phyloP scores from a whole-genome alignment of 495 filamentous ascomycete species.

The Annulohypoxylon bovei region DNA sequence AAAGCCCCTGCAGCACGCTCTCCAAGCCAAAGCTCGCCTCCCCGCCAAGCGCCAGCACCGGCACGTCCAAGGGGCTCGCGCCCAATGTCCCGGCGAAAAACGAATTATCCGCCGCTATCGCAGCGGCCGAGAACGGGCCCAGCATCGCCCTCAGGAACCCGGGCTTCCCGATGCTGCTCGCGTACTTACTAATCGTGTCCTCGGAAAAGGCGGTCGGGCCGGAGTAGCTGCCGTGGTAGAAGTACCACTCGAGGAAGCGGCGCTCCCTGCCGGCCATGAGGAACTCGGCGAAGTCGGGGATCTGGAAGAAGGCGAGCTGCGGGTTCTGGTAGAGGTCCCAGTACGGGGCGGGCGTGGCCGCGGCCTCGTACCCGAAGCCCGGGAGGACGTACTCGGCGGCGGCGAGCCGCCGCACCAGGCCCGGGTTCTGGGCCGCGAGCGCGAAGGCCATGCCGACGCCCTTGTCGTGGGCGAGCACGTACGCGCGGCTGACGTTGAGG shows the following conservation, averaged over 20 bases:
- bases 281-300: constrained; percentile 55
- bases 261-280: constrained; percentile 52
- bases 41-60: constrained; percentile 34
- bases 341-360: constrained; percentile 34
- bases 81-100: constrained; percentile 38
- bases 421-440: constrained; percentile 46
- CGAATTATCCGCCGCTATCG: constrained; percentile 22
- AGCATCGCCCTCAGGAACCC: constrained; percentile 45
- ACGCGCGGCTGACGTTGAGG: constrained; percentile 51
- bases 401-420: constrained; percentile 41
- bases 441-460: constrained; percentile 51
- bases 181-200: constrained; percentile 36
- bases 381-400: constrained; percentile 53
- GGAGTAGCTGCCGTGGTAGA: constrained; percentile 52
- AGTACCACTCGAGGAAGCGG: constrained; percentile 56
- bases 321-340: constrained; percentile 53
- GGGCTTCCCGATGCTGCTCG: constrained; percentile 39
- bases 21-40: constrained; percentile 34
- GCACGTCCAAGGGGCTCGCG: constrained; percentile 10
- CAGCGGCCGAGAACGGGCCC: constrained; percentile 27
- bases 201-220: constrained; percentile 32
- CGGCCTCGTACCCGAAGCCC: constrained; percentile 51
- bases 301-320: constrained; percentile 57
- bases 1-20: neutral
- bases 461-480: constrained; percentile 54